A percentile compares a stretch with the other conserved stretches of the same genome.
These are phyloP conservation scores for Luffa acutangula DNA, from an alignment of 306 rosid genomes.

Conservation along the genomic window DNA sequence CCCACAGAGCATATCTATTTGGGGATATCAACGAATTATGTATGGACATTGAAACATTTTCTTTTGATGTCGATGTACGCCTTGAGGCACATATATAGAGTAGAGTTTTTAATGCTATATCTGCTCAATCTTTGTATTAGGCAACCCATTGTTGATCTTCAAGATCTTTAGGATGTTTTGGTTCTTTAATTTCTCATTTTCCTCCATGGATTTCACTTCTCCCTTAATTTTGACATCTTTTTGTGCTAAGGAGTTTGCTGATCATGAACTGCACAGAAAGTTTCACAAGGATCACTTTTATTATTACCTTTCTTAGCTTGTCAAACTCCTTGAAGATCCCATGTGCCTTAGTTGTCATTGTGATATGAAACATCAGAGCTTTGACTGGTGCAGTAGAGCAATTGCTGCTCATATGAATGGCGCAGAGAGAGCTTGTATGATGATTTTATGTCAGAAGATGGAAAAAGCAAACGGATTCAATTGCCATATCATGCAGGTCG, in stretches of 20 bases:
- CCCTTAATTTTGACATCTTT: neutral
- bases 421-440: too few relatives aligned
- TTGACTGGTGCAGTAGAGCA: too few relatives aligned
- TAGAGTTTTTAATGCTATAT: neutral
- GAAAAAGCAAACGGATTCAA: too few relatives aligned
- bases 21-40: neutral
- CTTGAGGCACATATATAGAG: neutral
- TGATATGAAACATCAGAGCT: neutral
- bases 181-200: neutral
- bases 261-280: neutral
- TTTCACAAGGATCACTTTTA: neutral
- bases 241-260: neutral
- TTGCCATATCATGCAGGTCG: too few relatives aligned
- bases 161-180: neutral
- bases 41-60: neutral
- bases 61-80: neutral
- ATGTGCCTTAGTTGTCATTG: neutral
- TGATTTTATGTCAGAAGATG: too few relatives aligned
- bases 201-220: neutral
- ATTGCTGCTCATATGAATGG: too few relatives aligned
- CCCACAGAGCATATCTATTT: neutral
- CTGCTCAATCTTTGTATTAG: neutral
- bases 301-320: neutral
- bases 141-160: neutral
- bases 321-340: neutral